Evolutionary conservation across 805 yeast genomes (phyloP).

Genomic region (Metahyphopichia silvanorum): DNA sequence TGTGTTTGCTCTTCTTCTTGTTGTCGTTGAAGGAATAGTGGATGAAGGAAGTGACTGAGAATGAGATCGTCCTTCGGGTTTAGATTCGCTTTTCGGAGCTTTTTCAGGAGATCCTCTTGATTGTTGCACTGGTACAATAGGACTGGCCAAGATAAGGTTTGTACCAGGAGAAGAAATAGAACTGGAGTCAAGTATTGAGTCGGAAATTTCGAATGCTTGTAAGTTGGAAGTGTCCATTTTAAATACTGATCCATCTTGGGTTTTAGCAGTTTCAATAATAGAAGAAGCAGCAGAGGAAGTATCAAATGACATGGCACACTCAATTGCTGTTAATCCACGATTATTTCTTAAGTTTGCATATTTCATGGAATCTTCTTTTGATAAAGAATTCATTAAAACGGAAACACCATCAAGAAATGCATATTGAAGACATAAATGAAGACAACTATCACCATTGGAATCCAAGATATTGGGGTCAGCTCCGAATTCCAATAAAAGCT

Average conservation of each 20-base stretch:
- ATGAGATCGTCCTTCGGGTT: conserved; percentile 20
- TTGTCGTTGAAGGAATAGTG: conserved; percentile 1
- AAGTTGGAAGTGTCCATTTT: too few relatives aligned
- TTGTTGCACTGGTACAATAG: conserved; percentile 28
- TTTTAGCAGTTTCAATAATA: too few relatives aligned
- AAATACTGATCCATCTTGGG: too few relatives aligned
- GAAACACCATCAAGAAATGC: conserved; percentile 30
- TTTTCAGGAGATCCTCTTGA: conserved; percentile 1
- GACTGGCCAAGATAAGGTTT: too few relatives aligned
- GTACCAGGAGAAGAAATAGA: too few relatives aligned
- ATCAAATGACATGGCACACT: conserved; percentile 27
- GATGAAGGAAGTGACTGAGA: conserved; percentile 29
- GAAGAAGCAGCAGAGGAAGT: conserved; percentile 7
- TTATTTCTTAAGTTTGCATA: conserved; percentile 19
- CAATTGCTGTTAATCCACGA: conserved; percentile 31
- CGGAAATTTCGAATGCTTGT: too few relatives aligned
- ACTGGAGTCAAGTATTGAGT: too few relatives aligned
- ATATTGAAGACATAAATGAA: conserved; percentile 38
- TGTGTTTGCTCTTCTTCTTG: conserved; percentile 23
- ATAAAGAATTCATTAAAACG: conserved; percentile 16
- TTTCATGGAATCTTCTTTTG: background rate
- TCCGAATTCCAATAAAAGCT: conserved; percentile 38
- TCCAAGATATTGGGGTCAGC: conserved; percentile 32
- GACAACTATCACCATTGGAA: conserved; percentile 31
- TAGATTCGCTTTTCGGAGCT: conserved; percentile 4